These are phyloP conservation scores for Aspergillus tubingensis DNA, from an alignment of 2,329 filamentous ascomycete genomes.

Conservation along the genomic window DNA sequence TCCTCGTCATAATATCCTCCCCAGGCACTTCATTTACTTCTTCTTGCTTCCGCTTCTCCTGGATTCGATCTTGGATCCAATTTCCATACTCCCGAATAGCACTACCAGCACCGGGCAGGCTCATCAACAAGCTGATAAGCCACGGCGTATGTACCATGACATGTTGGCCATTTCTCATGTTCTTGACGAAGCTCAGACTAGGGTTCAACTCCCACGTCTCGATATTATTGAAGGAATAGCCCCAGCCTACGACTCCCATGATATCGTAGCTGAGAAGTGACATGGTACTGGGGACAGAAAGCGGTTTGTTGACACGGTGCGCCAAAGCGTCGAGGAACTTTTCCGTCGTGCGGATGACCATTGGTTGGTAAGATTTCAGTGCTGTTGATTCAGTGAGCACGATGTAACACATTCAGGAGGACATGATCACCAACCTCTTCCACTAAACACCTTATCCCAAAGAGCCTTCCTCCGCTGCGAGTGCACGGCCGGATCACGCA, in stretches of 20 bases:
- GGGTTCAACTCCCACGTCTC: not conserved
- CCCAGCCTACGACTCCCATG: not conserved
- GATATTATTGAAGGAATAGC: not conserved
- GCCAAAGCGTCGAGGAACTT: not conserved
- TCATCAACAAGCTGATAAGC: not conserved
- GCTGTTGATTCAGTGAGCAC: not conserved
- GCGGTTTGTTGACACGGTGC: not conserved
- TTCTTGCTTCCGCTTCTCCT: not conserved
- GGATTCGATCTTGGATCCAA: slow-evolving; percentile 1
- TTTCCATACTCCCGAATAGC: not conserved
- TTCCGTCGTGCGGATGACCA: not conserved
- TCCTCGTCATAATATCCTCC: not conserved
- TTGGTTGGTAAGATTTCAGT: not conserved
- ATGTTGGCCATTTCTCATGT: not conserved
- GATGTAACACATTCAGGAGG: not conserved
- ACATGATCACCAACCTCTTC: not conserved
- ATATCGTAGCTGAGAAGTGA: not conserved
- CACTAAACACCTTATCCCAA: slow-evolving; percentile 5
- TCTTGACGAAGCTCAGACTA: not conserved
- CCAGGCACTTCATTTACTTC: not conserved
- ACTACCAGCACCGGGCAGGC: not conserved
- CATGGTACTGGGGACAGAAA: not conserved
- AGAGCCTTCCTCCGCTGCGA: not conserved
- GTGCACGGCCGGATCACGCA: not conserved
- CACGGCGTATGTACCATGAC: not conserved